Base-by-base conservation (phyloP, 2,329 filamentous ascomycete genomes). In the Colletotrichum camelliae region DNA sequence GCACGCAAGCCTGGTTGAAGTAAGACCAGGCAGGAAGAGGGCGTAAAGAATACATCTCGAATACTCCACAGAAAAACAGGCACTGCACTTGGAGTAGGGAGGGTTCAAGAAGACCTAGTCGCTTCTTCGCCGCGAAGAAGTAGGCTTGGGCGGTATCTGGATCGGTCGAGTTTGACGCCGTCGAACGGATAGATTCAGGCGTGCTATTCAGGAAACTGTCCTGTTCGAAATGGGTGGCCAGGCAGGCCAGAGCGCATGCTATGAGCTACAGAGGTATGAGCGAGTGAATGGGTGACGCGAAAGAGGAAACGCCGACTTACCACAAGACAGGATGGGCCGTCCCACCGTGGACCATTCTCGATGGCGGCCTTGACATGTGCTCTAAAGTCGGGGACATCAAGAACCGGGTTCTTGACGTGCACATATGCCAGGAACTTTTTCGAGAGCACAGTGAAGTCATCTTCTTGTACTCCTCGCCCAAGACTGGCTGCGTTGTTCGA, bases 351-450 rank as follows among this genome's bases (percentile, higher is more conserved):
- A 3, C 82, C 81, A 61, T 79, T 70, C 58, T 80, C 79, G 8
- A 77, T 76, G 7, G 81, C 79, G 24, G 76, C 31, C 35, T 76
- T 80, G 8, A 79, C 81, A 66, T 78, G 79, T 15, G 68, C 64
- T 21, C 72, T 75, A 21, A 75, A 72, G 43, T 75, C 73, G 1
- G 70, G 74, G 4, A 80, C 74, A 67, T 83, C 81, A 8, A 84
- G 76, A 12, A 83, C 81, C 5, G 82, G 82, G 31, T 84, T 83
- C 67, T 83, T 84, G 24, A 81, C 79, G n/a, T 83, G 81, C 15
- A 82, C 81, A 58, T 82, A 82, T 4, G 79, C 68, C 16, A 83
- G 73, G 58, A 84, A 84, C 8, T 70, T 77, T 35, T 82, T 77
- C 18, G 81, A 78, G 4, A 83, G 78, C 29, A 75, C 62, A 4